Conservation (phyloP, 1,139 yeast species). For the Blastobotrys proliferans region DNA sequence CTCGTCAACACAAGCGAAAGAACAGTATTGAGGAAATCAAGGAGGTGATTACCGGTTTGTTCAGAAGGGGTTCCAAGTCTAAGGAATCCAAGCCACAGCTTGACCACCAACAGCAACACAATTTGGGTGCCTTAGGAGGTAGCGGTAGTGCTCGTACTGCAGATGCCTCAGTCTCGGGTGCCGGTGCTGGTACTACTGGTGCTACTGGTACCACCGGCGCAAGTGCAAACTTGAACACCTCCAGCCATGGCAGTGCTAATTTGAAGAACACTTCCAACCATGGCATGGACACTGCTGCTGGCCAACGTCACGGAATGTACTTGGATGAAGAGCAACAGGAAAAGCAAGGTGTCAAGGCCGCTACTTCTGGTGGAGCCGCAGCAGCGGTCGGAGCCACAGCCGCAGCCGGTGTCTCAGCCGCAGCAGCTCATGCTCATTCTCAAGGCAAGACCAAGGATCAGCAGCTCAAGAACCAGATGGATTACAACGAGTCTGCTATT, state of each 20-base stretch:
- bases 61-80: conserved; percentile 6
- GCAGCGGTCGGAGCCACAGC: neutral
- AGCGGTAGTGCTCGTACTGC: neutral
- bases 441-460: neutral
- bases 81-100: conserved; percentile 1
- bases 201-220: neutral
- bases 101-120: no score
- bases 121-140: neutral
- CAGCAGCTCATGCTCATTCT: neutral
- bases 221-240: no score
- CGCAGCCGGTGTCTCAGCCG: neutral
- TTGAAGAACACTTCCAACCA: no score
- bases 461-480: neutral
- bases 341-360: no score
- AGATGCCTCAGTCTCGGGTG: neutral
- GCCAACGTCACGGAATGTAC: no score
- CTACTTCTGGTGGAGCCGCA: neutral
- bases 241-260: no score
- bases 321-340: no score
- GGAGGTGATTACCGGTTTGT: conserved; percentile 9
- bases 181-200: neutral
- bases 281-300: no score
- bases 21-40: conserved; percentile 5
- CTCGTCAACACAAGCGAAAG: conserved; percentile 3
- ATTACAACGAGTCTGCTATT: neutral